A percentile compares a stretch with the other conserved stretches of the same genome.
phyloP scores from a whole-genome alignment of 495 filamentous ascomycete genomes.

The Podospora comata region DNA sequence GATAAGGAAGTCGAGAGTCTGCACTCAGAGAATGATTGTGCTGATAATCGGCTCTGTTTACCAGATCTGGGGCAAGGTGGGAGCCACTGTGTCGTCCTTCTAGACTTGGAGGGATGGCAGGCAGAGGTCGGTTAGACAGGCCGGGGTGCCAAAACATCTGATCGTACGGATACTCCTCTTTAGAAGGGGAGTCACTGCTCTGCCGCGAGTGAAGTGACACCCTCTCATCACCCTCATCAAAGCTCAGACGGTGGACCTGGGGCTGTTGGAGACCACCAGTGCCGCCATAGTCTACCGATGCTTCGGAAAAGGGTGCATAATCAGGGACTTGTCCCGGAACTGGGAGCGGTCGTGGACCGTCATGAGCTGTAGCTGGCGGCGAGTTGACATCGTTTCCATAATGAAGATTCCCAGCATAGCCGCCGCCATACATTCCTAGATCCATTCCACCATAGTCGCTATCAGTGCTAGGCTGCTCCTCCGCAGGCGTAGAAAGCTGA shows the following conservation, averaged over 20 bases:
- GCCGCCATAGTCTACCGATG: slow-evolving; percentile 66
- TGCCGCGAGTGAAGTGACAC: slow-evolving; percentile 50
- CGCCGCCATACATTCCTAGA: slow-evolving; percentile 68
- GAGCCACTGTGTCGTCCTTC: slow-evolving; percentile 40
- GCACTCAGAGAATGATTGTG: slow-evolving; percentile 41
- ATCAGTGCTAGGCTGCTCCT: slow-evolving; percentile 58
- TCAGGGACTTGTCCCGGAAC: slow-evolving; percentile 37
- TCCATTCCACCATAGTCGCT: slow-evolving; percentile 72
- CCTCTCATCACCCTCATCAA: slow-evolving; percentile 88
- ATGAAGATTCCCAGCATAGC: slow-evolving; percentile 66
- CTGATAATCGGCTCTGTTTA: slow-evolving; percentile 33
- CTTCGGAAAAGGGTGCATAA: slow-evolving; percentile 42
- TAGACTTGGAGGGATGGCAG: slow-evolving; percentile 63
- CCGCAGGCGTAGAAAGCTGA: slow-evolving; percentile 31
- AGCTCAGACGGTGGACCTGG: slow-evolving; percentile 69
- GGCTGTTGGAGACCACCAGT: slow-evolving; percentile 83
- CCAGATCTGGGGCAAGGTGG: slow-evolving; percentile 37
- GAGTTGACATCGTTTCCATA: slow-evolving; percentile 63
- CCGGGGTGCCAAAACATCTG: slow-evolving; percentile 87
- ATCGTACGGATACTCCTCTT: slow-evolving; percentile 69
- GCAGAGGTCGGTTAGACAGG: slow-evolving; percentile 66
- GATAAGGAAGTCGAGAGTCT: slow-evolving; percentile 37
- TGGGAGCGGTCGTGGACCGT: slow-evolving; percentile 36
- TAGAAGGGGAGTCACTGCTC: slow-evolving; percentile 55
- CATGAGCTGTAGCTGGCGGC: slow-evolving; percentile 31